phyloP scores from a whole-genome alignment of 768 basidiomycete genomes.

The Hydnum rufescens region DNA sequence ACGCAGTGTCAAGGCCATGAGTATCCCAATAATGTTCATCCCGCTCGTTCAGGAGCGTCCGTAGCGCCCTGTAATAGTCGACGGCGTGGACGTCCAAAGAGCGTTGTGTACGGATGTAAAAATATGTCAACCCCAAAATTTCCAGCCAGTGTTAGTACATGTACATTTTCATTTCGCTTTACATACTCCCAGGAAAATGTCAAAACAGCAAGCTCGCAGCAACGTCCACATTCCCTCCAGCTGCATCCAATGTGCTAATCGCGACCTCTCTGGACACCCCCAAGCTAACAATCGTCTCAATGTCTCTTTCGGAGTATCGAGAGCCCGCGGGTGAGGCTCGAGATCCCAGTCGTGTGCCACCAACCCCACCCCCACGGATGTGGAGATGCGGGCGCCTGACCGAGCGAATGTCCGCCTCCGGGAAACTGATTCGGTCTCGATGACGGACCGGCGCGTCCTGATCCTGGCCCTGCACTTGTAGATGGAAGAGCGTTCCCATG shows the following conservation, averaged over 20 bases:
- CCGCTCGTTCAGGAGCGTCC: too few relatives aligned
- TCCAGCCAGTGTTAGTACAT: too few relatives aligned
- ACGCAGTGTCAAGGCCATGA: background rate
- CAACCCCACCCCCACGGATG: slow-evolving; percentile 8
- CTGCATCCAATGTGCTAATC: slow-evolving; percentile 50
- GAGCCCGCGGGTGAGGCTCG: background rate
- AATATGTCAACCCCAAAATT: too few relatives aligned
- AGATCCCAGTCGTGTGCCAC: background rate
- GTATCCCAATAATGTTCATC: background rate
- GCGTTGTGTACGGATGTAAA: too few relatives aligned
- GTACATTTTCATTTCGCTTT: background rate
- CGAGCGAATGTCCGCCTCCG: slow-evolving; percentile 30
- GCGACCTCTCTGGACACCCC: slow-evolving; percentile 66
- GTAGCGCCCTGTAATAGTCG: too few relatives aligned
- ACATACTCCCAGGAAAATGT: background rate
- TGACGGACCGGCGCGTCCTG: slow-evolving; percentile 13
- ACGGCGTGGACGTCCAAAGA: too few relatives aligned
- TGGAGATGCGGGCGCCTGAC: slow-evolving; percentile 10
- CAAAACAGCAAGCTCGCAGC: slow-evolving; percentile 73
- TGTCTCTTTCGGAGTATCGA: slow-evolving; percentile 35
- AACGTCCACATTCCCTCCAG: slow-evolving; percentile 70
- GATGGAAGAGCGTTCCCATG: slow-evolving; percentile 4
- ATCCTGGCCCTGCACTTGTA: too few relatives aligned
- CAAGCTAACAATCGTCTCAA: slow-evolving; percentile 50
- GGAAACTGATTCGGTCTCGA: slow-evolving; percentile 26